Conservation (phyloP, 306 rosid species). For the Begonia loranthoides region DNA sequence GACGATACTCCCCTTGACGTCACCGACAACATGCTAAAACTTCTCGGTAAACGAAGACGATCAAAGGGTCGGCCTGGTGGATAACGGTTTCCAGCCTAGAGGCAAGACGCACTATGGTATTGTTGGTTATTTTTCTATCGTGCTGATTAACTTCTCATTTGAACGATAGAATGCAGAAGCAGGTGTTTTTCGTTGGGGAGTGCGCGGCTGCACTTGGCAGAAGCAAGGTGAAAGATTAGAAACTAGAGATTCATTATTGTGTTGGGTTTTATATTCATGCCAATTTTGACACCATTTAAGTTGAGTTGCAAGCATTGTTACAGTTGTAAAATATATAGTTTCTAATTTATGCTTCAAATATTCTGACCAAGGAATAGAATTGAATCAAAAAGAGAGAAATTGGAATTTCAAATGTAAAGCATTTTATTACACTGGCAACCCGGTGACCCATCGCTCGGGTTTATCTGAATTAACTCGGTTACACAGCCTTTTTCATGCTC, state of each 20-base stretch:
- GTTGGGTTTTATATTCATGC: neutral
- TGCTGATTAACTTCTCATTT: too few species aligned
- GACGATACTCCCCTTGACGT: slow-evolving; percentile 57
- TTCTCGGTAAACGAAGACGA: slow-evolving; percentile 62
- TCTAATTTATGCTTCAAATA: too few species aligned
- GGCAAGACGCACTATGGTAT: too few species aligned
- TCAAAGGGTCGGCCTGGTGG: slow-evolving; percentile 50
- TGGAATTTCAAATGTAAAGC: too few species aligned
- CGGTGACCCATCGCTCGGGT: slow-evolving; percentile 14
- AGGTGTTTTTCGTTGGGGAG: too few species aligned
- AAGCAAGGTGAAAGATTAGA: neutral
- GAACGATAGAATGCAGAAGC: too few species aligned
- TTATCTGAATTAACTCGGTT: slow-evolving; percentile 23
- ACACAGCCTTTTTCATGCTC: slow-evolving; percentile 31
- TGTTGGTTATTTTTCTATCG: too few species aligned
- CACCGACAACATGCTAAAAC: slow-evolving; percentile 93
- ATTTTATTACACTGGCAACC: slow-evolving; percentile 11
- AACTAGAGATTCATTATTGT: neutral
- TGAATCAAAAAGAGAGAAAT: too few species aligned
- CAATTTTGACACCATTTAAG: too few species aligned
- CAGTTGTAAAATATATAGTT: too few species aligned
- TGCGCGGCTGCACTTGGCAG: neutral
- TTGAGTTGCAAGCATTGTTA: too few species aligned
- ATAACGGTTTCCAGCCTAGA: neutral
- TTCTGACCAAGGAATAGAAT: too few species aligned